Evolutionary conservation across 2,329 filamentous ascomycete genomes (phyloP).

Genomic region (Exophiala dermatitidis): DNA sequence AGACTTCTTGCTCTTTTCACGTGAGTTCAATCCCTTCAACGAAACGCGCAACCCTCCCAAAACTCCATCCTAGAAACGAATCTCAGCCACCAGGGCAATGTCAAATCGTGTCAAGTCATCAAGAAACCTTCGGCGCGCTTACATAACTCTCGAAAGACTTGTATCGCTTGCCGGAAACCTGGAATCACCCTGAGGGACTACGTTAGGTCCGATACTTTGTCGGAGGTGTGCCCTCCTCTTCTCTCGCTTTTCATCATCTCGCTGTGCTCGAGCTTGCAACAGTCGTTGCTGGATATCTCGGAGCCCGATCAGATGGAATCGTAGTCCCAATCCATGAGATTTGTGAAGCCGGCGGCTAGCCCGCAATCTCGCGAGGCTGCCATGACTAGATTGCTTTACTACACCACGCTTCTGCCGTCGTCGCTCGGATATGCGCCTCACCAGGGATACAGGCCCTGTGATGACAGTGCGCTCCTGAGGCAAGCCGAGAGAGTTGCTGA

Average conservation of each 20-base stretch:
- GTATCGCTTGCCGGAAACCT: slow-evolving; percentile 27
- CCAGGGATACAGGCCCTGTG: slow-evolving; percentile 36
- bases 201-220: slow-evolving; percentile 46
- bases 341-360: slow-evolving; percentile 22
- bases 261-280: slow-evolving; percentile 36
- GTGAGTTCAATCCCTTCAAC: not conserved
- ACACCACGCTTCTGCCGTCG: slow-evolving; percentile 26
- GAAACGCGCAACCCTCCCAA: slow-evolving; percentile 3
- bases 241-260: slow-evolving; percentile 44
- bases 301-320: slow-evolving; percentile 47
- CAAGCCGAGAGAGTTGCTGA: slow-evolving; percentile 52
- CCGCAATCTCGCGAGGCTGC: slow-evolving; percentile 31
- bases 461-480: slow-evolving; percentile 43
- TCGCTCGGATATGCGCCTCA: slow-evolving; percentile 31
- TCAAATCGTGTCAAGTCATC: slow-evolving; percentile 1
- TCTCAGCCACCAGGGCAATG: slow-evolving; percentile 15
- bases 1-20: slow-evolving; percentile 10
- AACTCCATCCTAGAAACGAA: slow-evolving; percentile 5
- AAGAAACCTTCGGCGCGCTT: slow-evolving; percentile 1
- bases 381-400: slow-evolving; percentile 29
- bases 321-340: slow-evolving; percentile 40
- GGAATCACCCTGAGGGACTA: slow-evolving; percentile 32
- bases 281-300: slow-evolving; percentile 45
- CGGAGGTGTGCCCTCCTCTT: slow-evolving; percentile 48
- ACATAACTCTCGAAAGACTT: slow-evolving; percentile 8